Evolutionary conservation across 495 filamentous ascomycete genomes (phyloP), one percentile per base, ranked within the genome.

Genomic region (Penicillium desertorum): DNA sequence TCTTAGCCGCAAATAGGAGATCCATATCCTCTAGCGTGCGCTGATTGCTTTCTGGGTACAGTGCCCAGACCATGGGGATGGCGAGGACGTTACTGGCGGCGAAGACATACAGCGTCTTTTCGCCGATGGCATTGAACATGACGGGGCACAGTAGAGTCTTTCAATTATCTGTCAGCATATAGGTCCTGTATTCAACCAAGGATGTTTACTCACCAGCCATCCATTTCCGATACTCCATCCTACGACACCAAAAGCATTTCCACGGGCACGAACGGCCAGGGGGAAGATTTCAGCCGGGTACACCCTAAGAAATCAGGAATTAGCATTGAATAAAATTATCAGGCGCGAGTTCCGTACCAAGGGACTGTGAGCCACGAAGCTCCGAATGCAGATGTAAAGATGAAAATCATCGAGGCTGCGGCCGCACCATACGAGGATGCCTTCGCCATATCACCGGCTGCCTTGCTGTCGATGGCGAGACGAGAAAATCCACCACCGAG

Each of bases 281-380:
- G 86, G 87, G 69, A 89, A 88, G 51, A 89, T 89, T 62, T 90
- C 86, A 16, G 86, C 84, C 0, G 85, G 86, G 55, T 89, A 89
- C 5, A 88, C 61, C 85, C 45, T 48, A 16, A 5, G 6, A 19
- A 30, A 20, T 7, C 9, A 12, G 2, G 16, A 17, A 14, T 48
- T 32, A 48, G 45, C 17, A 14, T 19, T 14, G n/a, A 19, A 32
- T 32, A 4, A 12, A 27, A 16, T 1, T 0, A 14, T 14, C 17
- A 34, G 4, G 10, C 0, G n/a, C 9, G 1, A 4, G 4, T 20
- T 34, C 1, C 45, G 12, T 48, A 48, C 45, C 85, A 88, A 0
- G 86, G 86, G 3, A 87, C 85, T 0, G 85, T 88, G 11, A 90
- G 67, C 87, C 87, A 90, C 2, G 87, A 87, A 0, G 86, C 86